A percentile compares a stretch with the other conserved stretches of the same genome.
phyloP scores from a whole-genome alignment of 495 filamentous ascomycete genomes.

The Penicillium silybi region DNA sequence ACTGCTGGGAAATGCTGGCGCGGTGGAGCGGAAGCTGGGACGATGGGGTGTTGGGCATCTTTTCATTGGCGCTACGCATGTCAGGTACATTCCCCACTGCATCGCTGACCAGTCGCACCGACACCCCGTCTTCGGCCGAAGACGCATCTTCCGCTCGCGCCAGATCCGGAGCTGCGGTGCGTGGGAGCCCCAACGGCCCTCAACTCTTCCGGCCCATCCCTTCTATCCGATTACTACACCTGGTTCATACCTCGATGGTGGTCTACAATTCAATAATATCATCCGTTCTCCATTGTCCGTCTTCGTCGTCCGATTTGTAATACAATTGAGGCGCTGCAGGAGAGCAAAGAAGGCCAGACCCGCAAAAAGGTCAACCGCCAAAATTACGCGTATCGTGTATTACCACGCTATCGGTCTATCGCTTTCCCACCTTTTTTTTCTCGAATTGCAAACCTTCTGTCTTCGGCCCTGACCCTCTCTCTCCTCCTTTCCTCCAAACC shows the following conservation, averaged over 20 bases:
- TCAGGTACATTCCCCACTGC: background rate
- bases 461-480: background rate
- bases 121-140: background rate
- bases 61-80: background rate
- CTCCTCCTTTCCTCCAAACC: slow-evolving; percentile 4
- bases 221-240: slow-evolving; percentile 10
- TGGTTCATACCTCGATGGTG: background rate
- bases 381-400: slow-evolving; percentile 23
- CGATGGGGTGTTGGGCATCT: slow-evolving; percentile 9
- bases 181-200: slow-evolving; percentile 18
- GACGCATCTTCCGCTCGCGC: slow-evolving; percentile 3
- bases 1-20: background rate
- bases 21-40: background rate
- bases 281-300: background rate
- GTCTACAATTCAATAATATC: background rate
- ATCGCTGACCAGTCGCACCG: background rate
- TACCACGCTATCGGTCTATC: slow-evolving; percentile 21
- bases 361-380: background rate
- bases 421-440: slow-evolving; percentile 35
- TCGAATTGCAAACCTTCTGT: background rate
- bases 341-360: background rate
- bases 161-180: slow-evolving; percentile 7
- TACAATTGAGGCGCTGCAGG: background rate
- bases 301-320: background rate
- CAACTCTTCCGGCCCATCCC: slow-evolving; percentile 17